A percentile compares a stretch with the other conserved stretches of the same genome.
These are phyloP conservation scores for Starmerella kuoi DNA, from an alignment of 805 yeast genomes.

Conservation along the genomic window DNA sequence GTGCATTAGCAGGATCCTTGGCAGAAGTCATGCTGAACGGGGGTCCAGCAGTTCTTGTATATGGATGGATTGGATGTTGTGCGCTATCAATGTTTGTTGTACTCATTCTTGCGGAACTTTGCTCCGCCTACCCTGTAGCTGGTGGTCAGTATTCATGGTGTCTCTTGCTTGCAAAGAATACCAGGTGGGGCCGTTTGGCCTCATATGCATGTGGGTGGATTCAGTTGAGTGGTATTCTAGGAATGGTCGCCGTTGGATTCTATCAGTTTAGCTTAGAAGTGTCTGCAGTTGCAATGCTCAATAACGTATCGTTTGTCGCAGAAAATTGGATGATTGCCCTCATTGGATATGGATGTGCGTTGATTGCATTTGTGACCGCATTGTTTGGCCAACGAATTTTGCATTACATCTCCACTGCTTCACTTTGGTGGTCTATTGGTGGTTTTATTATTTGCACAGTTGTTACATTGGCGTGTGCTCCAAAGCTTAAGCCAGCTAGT, in stretches of 20 bases:
- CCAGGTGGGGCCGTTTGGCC: constrained; percentile 35
- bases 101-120: constrained; percentile 50
- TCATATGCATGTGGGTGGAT: constrained; percentile 52
- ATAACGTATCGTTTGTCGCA: constrained; percentile 29
- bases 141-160: constrained; percentile 64
- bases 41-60: constrained; percentile 51
- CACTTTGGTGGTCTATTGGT: constrained; percentile 41
- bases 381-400: constrained; percentile 27
- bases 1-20: constrained; percentile 53
- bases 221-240: constrained; percentile 50
- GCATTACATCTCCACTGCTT: constrained; percentile 39
- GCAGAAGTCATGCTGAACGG: constrained; percentile 48
- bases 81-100: constrained; percentile 46
- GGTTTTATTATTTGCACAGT: constrained; percentile 45
- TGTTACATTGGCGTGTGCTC: constrained; percentile 40
- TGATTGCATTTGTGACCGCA: constrained; percentile 18
- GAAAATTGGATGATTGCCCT: constrained; percentile 24
- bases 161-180: constrained; percentile 26
- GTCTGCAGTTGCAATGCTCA: constrained; percentile 39
- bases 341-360: constrained; percentile 22
- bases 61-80: constrained; percentile 46
- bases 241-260: constrained; percentile 50
- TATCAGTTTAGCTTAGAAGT: constrained; percentile 41
- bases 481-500: constrained; percentile 38
- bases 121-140: constrained; percentile 44